phyloP scores from a whole-genome alignment of 805 yeast genomes.

The Candida silvatica region DNA sequence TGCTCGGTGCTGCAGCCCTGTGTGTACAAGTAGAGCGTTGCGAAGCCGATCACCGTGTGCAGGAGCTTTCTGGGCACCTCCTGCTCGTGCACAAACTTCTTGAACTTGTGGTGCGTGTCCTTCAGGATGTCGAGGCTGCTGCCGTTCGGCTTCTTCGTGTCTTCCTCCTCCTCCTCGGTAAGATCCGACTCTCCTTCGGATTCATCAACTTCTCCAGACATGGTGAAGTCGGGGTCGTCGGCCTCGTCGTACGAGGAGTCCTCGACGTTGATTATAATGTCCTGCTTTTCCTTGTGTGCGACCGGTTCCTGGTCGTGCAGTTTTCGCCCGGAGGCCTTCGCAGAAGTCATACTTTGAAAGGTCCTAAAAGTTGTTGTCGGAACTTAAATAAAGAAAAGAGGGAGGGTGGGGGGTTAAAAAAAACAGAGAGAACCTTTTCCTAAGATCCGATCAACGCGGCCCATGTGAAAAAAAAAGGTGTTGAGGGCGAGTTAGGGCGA shows the following conservation, averaged over 20 bases:
- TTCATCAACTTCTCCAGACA: conserved; percentile 5
- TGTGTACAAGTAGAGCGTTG: conserved; percentile 68
- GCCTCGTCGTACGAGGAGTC: conserved; percentile 20
- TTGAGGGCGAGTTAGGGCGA: no score
- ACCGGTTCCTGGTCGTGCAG: no score
- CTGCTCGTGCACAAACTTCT: conserved; percentile 41
- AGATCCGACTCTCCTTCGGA: conserved; percentile 1
- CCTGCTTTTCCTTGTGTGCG: no score
- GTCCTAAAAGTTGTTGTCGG: no score
- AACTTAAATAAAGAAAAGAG: no score
- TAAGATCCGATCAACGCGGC: no score
- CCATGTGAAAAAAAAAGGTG: no score
- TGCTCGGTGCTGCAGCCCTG: conserved; percentile 45
- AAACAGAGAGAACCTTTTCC: no score
- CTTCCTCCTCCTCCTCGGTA: not conserved
- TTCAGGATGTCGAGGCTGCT: conserved; percentile 4
- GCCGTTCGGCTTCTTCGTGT: not conserved
- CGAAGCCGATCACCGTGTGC: conserved; percentile 83
- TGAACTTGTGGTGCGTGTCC: conserved; percentile 22
- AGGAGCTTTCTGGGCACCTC: conserved; percentile 84
- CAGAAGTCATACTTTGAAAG: no score
- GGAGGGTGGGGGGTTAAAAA: no score
- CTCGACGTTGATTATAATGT: no score
- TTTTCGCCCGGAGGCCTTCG: no score
- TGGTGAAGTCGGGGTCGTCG: conserved; percentile 20